Evolutionary conservation across 164 flowering plant species (phyloP).

Genomic region (Kingdonia uniflora): DNA sequence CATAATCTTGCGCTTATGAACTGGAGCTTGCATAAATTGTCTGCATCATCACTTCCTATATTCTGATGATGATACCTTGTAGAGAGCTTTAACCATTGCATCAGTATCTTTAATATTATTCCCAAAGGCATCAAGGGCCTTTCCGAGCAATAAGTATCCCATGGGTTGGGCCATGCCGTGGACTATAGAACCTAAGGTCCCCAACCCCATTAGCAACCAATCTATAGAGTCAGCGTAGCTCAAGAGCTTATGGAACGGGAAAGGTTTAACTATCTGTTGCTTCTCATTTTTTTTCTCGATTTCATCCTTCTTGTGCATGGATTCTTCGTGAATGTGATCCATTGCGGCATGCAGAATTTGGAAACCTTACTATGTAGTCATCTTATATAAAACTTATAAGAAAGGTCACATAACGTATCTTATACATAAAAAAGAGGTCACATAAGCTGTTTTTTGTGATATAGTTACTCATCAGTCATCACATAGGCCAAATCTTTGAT

Average conservation of each 20-base stretch:
- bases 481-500: neutral
- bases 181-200: constrained; percentile 48
- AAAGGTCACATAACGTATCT: too few species aligned
- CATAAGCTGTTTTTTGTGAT: too few species aligned
- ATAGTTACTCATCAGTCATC: too few species aligned
- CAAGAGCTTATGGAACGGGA: constrained; percentile 29
- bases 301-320: constrained; percentile 5
- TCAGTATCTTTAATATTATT: constrained; percentile 27
- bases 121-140: constrained; percentile 59
- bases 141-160: constrained; percentile 60
- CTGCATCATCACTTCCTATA: too few species aligned
- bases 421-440: too few species aligned
- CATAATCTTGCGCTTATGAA: too few species aligned
- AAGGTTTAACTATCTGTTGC: neutral
- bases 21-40: too few species aligned
- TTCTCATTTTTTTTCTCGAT: neutral
- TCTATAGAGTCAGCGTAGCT: constrained; percentile 54
- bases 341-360: neutral
- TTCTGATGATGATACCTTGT: constrained; percentile 26
- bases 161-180: constrained; percentile 66
- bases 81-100: constrained; percentile 54
- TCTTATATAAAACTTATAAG: too few species aligned
- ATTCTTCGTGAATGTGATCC: neutral
- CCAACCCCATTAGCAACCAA: constrained; percentile 56
- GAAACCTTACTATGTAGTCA: constrained; percentile 14